Conservation (phyloP, 2,329 filamentous ascomycete species). For the Colletotrichum tanaceti region DNA sequence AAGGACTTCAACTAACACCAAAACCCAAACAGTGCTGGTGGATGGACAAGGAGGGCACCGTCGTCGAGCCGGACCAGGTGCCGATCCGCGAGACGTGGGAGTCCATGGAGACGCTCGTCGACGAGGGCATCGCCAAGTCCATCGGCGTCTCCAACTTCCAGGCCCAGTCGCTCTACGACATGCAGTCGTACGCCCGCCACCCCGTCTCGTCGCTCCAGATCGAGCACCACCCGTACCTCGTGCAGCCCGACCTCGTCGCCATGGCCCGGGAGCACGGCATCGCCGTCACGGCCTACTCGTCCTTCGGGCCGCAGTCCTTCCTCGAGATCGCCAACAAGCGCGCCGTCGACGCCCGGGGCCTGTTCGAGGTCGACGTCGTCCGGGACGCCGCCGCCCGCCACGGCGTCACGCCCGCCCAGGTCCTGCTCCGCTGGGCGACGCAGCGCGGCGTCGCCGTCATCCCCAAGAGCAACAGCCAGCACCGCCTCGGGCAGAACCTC, state of each 20-base stretch:
- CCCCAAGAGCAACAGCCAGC: conserved; percentile 69
- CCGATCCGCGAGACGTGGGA: conserved; percentile 69
- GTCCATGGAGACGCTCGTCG: conserved; percentile 68
- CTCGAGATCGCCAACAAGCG: conserved; percentile 48
- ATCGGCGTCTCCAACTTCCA: conserved; percentile 73
- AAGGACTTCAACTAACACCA: neutral
- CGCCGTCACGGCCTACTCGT: conserved; percentile 73
- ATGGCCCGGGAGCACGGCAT: conserved; percentile 69
- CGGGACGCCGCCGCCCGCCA: conserved; percentile 65
- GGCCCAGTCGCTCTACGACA: conserved; percentile 67
- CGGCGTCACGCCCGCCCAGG: conserved; percentile 71
- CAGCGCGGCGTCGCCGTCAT: conserved; percentile 73
- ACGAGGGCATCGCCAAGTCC: conserved; percentile 62
- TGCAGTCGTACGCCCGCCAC: conserved; percentile 68
- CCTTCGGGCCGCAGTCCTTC: conserved; percentile 68
- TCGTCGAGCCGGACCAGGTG: conserved; percentile 48
- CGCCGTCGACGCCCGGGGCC: conserved; percentile 44
- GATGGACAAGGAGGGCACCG: conserved; percentile 56
- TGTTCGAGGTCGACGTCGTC: conserved; percentile 54
- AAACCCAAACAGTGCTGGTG: conserved; percentile 47
- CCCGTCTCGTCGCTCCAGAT: conserved; percentile 69
- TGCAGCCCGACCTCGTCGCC: conserved; percentile 66
- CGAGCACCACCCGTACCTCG: conserved; percentile 77
- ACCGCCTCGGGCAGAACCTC: conserved; percentile 65
- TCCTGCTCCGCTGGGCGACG: conserved; percentile 75